Conservation (phyloP, 495 filamentous ascomycete species). For the Penicillium nucicola region DNA sequence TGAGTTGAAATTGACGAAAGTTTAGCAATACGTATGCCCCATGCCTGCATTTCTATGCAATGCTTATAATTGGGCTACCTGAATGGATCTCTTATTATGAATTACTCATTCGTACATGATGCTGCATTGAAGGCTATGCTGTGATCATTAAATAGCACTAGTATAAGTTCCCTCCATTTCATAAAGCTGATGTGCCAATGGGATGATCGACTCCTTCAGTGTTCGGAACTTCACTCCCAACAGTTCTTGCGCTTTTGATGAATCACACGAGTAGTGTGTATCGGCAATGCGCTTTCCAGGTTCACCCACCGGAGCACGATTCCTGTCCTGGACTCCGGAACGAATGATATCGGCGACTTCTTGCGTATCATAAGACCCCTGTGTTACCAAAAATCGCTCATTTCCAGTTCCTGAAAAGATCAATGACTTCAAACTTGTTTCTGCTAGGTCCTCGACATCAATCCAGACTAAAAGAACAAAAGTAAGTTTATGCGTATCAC, state of each 20-base stretch:
- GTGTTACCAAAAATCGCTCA: slow-evolving; percentile 33
- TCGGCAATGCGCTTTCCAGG: slow-evolving; percentile 20
- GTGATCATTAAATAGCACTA: no score
- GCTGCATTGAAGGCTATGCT: no score
- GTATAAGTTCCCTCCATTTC: slow-evolving; percentile 1
- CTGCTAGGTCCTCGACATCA: slow-evolving; percentile 35
- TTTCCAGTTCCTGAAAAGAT: slow-evolving; percentile 22
- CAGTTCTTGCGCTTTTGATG: slow-evolving; percentile 12
- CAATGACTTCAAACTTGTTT: slow-evolving; percentile 26
- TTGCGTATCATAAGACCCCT: slow-evolving; percentile 28
- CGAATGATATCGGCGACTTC: slow-evolving; percentile 32
- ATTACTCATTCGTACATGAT: no score
- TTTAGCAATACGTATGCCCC: no score
- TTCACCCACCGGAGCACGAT: slow-evolving; percentile 19
- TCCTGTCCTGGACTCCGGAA: slow-evolving; percentile 16
- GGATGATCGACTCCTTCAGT: slow-evolving; percentile 18
- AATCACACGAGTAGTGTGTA: slow-evolving; percentile 28
- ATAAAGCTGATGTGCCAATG: slow-evolving; percentile 23
- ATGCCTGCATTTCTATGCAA: no score
- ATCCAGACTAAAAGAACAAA: slow-evolving; percentile 17
- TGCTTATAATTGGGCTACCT: no score
- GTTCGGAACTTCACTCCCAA: slow-evolving; percentile 15
- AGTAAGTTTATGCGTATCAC: neutral
- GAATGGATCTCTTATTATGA: no score
- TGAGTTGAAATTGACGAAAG: no score